Evolutionary conservation across 208 protist genomes (phyloP), one percentile per base, ranked within the genome.

Genomic region (Herpetomonas samuelpessoai): DNA sequence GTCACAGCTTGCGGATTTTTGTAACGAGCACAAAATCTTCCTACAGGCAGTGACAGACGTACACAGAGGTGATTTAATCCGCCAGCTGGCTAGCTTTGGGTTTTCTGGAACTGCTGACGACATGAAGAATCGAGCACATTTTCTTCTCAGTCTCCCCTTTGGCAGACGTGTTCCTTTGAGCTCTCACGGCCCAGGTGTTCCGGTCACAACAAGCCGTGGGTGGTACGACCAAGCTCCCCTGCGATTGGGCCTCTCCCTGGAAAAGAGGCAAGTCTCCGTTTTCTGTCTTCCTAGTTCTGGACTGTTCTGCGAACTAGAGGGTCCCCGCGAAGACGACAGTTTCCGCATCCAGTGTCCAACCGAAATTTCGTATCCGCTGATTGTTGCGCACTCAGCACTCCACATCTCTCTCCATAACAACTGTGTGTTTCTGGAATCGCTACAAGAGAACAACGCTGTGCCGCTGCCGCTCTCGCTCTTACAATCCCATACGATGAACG

Each of bases 371-470:
- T 91, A 92, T 62, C 83, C 88, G 14, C 52, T 92, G 16, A 64
- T 95, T 28, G 48, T 85, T 3, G 70, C 71, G 0, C 83, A 88
- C 31, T 85, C 71, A n/a, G 60, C 81, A 22, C 62, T 95, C 9
- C 83, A 95, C 74, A 92, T 87, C 63, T 73, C 80, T 2, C 48
- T 91, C 18, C 74, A 87, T 62, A 95, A 95, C 45, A 83, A 83
- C 57, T 80, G 71, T 41, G 68, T 92, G n/a, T 84, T 95, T 65
- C 56, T 86, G 41, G 84, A 92, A 39, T 74, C 65, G 16, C 31
- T 28, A 9, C 61, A 49, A 24, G 44, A 74, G 16, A 76, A 52
- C 26, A 35, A 62, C 14, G 68, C 79, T 25, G 47, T 86, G 22
- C 74, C 83, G 18, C 75, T 95, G 12, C 88, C 84, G 9, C 52